Evolutionary conservation across 371 early-diverging fungal genomes (phyloP), one percentile per base, ranked within the genome.

Genomic region (Apophysomyces trapeziformis): DNA sequence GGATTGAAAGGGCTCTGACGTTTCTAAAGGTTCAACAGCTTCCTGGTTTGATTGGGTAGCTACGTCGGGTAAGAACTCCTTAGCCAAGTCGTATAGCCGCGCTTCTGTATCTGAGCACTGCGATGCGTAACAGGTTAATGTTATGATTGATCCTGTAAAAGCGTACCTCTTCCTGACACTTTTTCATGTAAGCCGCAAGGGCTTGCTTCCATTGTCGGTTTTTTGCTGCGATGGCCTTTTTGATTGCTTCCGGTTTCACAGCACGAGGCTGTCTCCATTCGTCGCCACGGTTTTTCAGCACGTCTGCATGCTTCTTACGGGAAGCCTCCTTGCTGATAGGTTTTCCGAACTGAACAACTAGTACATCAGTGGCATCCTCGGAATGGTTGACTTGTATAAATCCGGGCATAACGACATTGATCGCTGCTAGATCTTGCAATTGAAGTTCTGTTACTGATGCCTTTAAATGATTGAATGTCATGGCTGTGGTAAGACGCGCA

Each of bases 341-440:
- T 43, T 59, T 64, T 7, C 80, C 80, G 65, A 77, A 80, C 16
- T 77, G 74, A 8, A 39, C 44, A 8, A 16, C 54, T 14, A 56
- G 38, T 43, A 44, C 12, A 32, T 6, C 5, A 13, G 18, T 5
- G 13, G 21, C 60, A 5, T 32, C 38, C 38, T 57, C 57, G 18
- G 56, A 35, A 21, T 47, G 56, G 13, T 64, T 63, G 38, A 74
- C 66, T 7, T 75, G 67, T 16, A 80, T 54, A 65, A 77, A 74
- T 32, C 67, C 43, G 3, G 78, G 81, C 11, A 80, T 41, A 36
- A 80, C 69, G 37, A 67, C 73, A 58, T 80, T 77, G 50, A 80
- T 73, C 8, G 70, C 72, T 7, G 71, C 74, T 1, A 80, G 63
- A 70, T 80, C 78, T 60, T 71, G 58, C 7, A 72, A 38, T 18